Percentiles rank a stretch among this genome's conserved stretches.
These are phyloP conservation scores for Sporothrix euskadiensis DNA, from an alignment of 2,329 filamentous ascomycete species.

Conservation along the genomic window DNA sequence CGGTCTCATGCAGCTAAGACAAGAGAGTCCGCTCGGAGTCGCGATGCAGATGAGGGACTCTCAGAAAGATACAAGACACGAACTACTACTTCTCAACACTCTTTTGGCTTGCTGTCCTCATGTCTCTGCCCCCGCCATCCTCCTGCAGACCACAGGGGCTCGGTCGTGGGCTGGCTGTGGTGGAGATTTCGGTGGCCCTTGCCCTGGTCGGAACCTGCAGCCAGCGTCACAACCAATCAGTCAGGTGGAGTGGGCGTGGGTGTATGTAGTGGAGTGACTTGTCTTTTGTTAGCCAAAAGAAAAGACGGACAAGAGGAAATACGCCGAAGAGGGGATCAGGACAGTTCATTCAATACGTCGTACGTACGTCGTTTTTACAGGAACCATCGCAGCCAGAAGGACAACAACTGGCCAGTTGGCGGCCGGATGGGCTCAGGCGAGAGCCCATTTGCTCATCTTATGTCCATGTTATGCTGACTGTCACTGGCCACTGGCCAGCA, in stretches of 20 bases:
- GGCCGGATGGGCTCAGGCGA: background rate
- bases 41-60: background rate
- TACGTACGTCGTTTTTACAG: background rate
- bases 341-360: background rate
- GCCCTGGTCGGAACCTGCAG: constrained; percentile 10
- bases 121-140: background rate
- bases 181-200: constrained; percentile 2
- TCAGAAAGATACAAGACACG: background rate
- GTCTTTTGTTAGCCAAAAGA: background rate
- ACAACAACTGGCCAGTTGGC: constrained; percentile 4
- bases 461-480: background rate
- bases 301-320: background rate
- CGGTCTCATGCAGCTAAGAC: constrained; percentile 18
- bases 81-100: constrained; percentile 16
- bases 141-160: constrained; percentile 21
- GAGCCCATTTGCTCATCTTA: background rate
- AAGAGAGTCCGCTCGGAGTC: background rate
- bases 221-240: constrained; percentile 20
- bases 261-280: background rate
- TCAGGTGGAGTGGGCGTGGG: constrained; percentile 6
- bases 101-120: background rate
- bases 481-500: background rate
- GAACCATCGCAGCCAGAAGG: background rate
- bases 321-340: background rate
- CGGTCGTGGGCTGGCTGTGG: background rate